Evolutionary conservation across 768 basidiomycete species (phyloP).

Genomic region (Lactifluus echinatus): DNA sequence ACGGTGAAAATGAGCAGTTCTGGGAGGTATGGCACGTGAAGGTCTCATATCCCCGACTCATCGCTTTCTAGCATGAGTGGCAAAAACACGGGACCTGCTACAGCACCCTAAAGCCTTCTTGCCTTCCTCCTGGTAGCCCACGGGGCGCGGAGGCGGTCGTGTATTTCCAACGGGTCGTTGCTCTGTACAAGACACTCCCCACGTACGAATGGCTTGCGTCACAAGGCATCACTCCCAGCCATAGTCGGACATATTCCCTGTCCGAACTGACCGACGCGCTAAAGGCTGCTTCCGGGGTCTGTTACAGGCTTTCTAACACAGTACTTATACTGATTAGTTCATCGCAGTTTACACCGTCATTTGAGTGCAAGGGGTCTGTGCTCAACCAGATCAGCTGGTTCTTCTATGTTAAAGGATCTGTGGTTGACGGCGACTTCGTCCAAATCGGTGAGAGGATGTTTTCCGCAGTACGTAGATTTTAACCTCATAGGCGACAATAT

Average conservation of each 20-base stretch:
- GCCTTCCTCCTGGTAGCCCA: constrained; percentile 51
- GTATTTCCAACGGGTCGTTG: constrained; percentile 54
- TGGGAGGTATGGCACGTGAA: constrained; percentile 47
- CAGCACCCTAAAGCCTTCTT: constrained; percentile 51
- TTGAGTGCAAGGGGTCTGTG: constrained; percentile 35
- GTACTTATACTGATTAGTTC: background rate
- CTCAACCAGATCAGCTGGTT: constrained; percentile 50
- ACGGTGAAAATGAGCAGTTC: constrained; percentile 51
- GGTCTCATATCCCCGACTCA: background rate
- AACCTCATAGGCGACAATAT: background rate
- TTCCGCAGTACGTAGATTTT: background rate
- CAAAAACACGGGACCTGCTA: constrained; percentile 51
- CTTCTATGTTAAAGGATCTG: constrained; percentile 56
- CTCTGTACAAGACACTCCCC: constrained; percentile 56
- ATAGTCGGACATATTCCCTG: constrained; percentile 47
- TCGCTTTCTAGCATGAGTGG: constrained; percentile 51
- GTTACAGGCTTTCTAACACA: constrained; percentile 8
- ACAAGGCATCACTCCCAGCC: constrained; percentile 69
- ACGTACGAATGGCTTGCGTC: constrained; percentile 64
- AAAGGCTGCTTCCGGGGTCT: constrained; percentile 43
- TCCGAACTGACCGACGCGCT: constrained; percentile 46
- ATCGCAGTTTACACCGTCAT: constrained; percentile 33
- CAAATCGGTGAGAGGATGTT: constrained; percentile 39
- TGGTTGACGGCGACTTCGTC: constrained; percentile 55
- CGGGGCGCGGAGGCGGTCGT: constrained; percentile 64